Evolutionary conservation across 768 basidiomycete species (phyloP), one percentile per base, ranked within the genome.

Genomic region (Dacryopinax primogenitus): DNA sequence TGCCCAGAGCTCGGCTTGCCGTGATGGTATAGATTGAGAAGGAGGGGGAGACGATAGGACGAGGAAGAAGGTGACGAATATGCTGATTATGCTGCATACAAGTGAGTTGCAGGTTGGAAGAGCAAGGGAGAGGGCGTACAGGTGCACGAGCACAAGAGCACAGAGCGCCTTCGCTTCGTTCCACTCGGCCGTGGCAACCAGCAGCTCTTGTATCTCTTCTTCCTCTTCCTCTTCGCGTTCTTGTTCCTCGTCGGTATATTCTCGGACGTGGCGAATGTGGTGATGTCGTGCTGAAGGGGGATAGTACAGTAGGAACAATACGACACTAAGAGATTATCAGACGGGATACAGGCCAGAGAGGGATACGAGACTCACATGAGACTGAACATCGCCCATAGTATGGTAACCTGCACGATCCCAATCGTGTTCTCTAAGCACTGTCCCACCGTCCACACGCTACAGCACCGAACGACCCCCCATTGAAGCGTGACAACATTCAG

Each of bases 291-390:
- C 30, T 58, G 51, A 13, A 3, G 80, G 76, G 0, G 96, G 96
- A 73, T 91, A 98, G 78, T 93, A 98, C 39, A 88, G 77, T 78
- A 99, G 86, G 77, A 90, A 98, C 1, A 99, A 83, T 0, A 94
- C 80, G 66, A 97, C 80, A 45, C 94, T 97, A 23, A 51, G 18
- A 28, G 62, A 15, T 63, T 33, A 45, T 26, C 62, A 30, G 35
- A 58, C 21, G 51, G 61, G 26, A 26, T 21, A 30, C 7, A 21
- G 36, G 26, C 63, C 64, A 26, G 23, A 15, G 1, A 30, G 11
- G 28, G 28, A 66, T 3, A 51, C n/a, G 9, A n/a, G 16, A 80
- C 88, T 64, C 69, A 94, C 94, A 96, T 86, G 63, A 90, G 67
- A 11, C 81, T 83, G 75, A 97, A 98, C 64, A 91, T 77, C 32